Base-by-base conservation (phyloP, 306 rosid species). In the Cicer judaicum region DNA sequence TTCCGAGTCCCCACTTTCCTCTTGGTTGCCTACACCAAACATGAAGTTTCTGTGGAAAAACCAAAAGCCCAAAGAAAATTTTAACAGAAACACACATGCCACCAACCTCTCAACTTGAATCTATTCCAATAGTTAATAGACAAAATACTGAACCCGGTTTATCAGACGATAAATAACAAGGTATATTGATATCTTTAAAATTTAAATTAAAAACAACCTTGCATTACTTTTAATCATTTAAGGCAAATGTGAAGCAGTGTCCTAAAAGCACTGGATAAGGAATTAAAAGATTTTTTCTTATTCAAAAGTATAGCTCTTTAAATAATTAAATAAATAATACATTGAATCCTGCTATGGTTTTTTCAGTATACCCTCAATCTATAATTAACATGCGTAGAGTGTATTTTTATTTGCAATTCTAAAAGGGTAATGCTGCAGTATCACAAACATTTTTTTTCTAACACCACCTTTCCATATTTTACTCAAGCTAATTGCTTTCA, bases 11-110 rank as follows among this genome's bases (percentile, higher is more conserved):
- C 99, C 97, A 92, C 24, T 76, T 87, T 56, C 95, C 89, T 70
- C 44, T 85, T 38, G 89, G 89, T 50, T 81, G 90, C 80, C 73
- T 83, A 88, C 98, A 90, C 99, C 99, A 95, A 69, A 95, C 96
- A 76, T 74, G 83, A 68, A 92, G 98, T 89, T 90, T 92, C 99
- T 95, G 91, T 73, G 65, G 70, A 70, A 80, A 81, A 78, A 69
- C 64, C 69, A 76, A 60, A 60, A 67, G 34, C 80, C 73, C 54
- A 73, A 60, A 36, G 41, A 71, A 85, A 80, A 46, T 44, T 78
- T 61, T 61, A 64, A 43, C 54, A 69, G 44, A 68, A 71, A 66
- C 14, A 50, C 57, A 50, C 38, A 48, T 69, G 40, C 76, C 74
- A 68, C 41, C 53, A 68, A 84, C 49, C 55, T 50, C 67, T 69